Evolutionary conservation across 305 asterid genomes (phyloP), one percentile per base, ranked within the genome.

Genomic region (Fraxinus angustifolia): DNA sequence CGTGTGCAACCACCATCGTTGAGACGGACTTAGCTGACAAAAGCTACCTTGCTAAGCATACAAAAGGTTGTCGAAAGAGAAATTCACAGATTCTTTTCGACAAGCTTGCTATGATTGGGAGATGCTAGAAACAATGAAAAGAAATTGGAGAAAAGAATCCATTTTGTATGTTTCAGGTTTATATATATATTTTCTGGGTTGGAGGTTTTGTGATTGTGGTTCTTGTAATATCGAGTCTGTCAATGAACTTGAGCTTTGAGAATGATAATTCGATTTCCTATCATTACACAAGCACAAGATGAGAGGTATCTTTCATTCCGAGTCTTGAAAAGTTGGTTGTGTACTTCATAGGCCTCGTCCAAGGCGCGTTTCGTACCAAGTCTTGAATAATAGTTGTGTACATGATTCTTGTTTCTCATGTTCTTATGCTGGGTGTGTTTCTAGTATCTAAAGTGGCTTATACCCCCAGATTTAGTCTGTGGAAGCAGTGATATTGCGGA

Each of bases 1-100:
- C 50, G 80, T 90, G 83, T 93, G 97, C 78, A 87, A 77, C 79
- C 85, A 87, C 67, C 90, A 87, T 60, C 92, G 90, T 56, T 85
- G 85, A 87, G 75, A 31, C 26, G n/a, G 19, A 30, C 21, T 1
- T 10, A 1, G 38, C 42, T 31, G 26, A 16, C 17, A 34, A 14
- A 48, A 40, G 23, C 26, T 31, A 14, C 40, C 12, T 70, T 33
- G 45, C 42, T 30, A 28, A 56, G 48, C 53, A 12, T 71, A 73
- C 67, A 42, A 14, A 53, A 73, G 30, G 82, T 19, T 31, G 42
- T 30, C 17, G 17, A 80, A 68, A 17, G 60, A 36, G 31, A 48
- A 3, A 78, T 35, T 65, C 10, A 31, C 50, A 53, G 65, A 53
- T 53, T n/a, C 65, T n/a, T 17, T 80, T 42, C 60, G 33, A 28